Evolutionary conservation across 768 basidiomycete genomes (phyloP).

Genomic region (Lactarius evosmus): DNA sequence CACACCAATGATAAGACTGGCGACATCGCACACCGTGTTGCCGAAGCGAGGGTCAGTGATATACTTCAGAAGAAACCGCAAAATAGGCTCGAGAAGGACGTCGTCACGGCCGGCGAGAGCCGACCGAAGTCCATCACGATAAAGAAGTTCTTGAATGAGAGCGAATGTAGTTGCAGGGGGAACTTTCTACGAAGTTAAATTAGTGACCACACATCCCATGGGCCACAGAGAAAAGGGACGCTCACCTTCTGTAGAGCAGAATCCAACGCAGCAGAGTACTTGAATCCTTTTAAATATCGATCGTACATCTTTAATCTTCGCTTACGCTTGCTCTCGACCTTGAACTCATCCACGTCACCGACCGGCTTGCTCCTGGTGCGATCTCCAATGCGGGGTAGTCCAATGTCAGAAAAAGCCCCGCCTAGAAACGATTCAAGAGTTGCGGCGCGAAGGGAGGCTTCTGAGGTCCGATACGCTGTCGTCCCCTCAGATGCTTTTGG

Average conservation of each 20-base stretch:
- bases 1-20: conserved; percentile 80
- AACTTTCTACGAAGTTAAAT: conserved; percentile 52
- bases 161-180: conserved; percentile 86
- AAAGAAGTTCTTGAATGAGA: conserved; percentile 87
- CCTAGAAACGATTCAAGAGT: conserved; percentile 68
- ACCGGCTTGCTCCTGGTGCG: conserved; percentile 48
- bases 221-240: neutral
- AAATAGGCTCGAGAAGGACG: conserved; percentile 85
- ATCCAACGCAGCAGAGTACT: conserved; percentile 92
- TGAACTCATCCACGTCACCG: conserved; percentile 71
- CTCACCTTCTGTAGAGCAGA: conserved; percentile 81
- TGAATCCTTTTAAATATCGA: conserved; percentile 83
- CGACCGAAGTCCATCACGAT: conserved; percentile 82
- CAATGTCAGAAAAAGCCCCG: conserved; percentile 50
- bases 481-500: conserved; percentile 62
- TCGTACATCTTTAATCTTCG: conserved; percentile 85
- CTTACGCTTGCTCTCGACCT: conserved; percentile 67
- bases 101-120: conserved; percentile 92
- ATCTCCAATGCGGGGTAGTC: conserved; percentile 50
- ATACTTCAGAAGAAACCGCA: conserved; percentile 82
- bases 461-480: conserved; percentile 35
- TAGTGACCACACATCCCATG: conserved; percentile 2
- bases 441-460: conserved; percentile 47
- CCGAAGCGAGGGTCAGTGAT: conserved; percentile 90
- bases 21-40: conserved; percentile 79